phyloP scores from a whole-genome alignment of 177 flowering plant genomes.

The Vitis hybrid region DNA sequence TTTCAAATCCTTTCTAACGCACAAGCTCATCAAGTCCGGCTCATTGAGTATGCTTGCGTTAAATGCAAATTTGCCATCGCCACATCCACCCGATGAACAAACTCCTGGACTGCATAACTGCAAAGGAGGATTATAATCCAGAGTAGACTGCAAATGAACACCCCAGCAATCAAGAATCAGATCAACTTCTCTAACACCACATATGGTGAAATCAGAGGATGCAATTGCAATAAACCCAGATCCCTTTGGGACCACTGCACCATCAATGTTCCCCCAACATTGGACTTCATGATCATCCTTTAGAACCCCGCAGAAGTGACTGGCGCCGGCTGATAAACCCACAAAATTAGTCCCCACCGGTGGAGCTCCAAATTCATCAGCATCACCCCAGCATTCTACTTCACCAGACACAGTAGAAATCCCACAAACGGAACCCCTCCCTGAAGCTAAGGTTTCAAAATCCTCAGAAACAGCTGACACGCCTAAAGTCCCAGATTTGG shows the following conservation, averaged over 20 bases:
- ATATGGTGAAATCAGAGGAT: conserved; percentile 61
- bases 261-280: conserved; percentile 82
- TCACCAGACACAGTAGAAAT: conserved; percentile 41
- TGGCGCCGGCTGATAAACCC: conserved; percentile 62
- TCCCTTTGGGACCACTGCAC: conserved; percentile 57
- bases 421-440: conserved; percentile 65
- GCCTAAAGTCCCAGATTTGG: conserved; percentile 41
- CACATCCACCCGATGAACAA: conserved; percentile 55
- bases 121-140: conserved; percentile 69
- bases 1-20: conserved; percentile 54
- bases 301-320: conserved; percentile 81
- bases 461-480: conserved; percentile 25
- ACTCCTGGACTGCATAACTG: conserved; percentile 86
- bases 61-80: conserved; percentile 59
- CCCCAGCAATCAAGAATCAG: conserved; percentile 85
- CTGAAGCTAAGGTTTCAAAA: conserved; percentile 46
- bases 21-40: conserved; percentile 67
- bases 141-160: conserved; percentile 24
- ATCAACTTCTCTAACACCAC: conserved; percentile 85
- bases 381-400: conserved; percentile 69
- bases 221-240: conserved; percentile 77
- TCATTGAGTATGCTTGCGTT: conserved; percentile 78
- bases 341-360: conserved; percentile 50
- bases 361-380: conserved; percentile 19
- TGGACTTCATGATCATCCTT: conserved; percentile 72